Conservation (phyloP, 208 protist species). For the Strigomonas culicis region DNA sequence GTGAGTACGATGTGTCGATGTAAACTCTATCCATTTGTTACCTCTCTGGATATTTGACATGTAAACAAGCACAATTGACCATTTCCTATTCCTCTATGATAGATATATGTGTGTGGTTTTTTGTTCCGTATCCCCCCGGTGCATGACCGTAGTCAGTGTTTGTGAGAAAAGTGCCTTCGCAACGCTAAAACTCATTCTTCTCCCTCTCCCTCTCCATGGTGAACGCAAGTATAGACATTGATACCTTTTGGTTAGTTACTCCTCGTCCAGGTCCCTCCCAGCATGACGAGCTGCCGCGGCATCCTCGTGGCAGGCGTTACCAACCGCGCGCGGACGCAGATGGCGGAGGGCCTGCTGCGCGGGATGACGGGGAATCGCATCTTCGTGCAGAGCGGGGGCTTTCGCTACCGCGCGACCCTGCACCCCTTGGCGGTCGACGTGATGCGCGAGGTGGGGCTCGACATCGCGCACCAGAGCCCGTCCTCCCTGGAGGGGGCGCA, state of each 20-base stretch:
- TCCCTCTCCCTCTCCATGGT: background rate
- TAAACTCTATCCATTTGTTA: constrained; percentile 19
- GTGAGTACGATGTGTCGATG: constrained; percentile 65
- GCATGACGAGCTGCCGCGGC: constrained; percentile 71
- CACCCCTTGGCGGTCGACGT: constrained; percentile 59
- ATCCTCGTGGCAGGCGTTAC: constrained; percentile 72
- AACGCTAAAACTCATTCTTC: background rate
- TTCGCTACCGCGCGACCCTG: constrained; percentile 42
- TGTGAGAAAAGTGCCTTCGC: background rate
- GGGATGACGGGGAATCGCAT: constrained; percentile 38
- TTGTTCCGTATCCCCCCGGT: too few relatives aligned
- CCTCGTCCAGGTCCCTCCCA: too few relatives aligned
- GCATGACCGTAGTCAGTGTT: too few relatives aligned
- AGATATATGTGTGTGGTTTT: too few relatives aligned
- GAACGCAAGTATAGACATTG: background rate
- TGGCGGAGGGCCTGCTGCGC: constrained; percentile 78
- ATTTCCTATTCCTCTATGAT: too few relatives aligned
- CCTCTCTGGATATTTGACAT: background rate
- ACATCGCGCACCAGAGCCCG: constrained; percentile 38
- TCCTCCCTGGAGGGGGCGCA: constrained; percentile 53
- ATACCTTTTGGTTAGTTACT: background rate
- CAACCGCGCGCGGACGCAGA: constrained; percentile 78
- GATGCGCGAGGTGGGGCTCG: constrained; percentile 55
- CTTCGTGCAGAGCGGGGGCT: constrained; percentile 73
- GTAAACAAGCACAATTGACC: too few relatives aligned